These are phyloP conservation scores for Schwanniomyces yamadae DNA, from an alignment of 805 yeast genomes.

Conservation along the genomic window DNA sequence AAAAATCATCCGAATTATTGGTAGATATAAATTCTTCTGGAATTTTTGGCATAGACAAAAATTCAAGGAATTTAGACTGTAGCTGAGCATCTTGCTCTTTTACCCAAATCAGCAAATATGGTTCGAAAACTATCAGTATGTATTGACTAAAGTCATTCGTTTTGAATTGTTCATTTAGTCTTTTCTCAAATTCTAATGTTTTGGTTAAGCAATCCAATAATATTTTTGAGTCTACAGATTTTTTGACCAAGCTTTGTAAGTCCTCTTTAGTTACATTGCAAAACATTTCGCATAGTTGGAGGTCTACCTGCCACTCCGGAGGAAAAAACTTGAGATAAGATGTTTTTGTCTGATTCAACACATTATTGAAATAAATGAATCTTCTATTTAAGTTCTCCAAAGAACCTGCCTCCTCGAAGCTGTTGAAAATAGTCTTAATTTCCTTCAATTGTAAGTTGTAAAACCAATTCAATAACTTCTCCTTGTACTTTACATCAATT, in stretches of 20 bases:
- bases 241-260: conserved; percentile 35
- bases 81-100: conserved; percentile 73
- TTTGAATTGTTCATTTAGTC: conserved; percentile 61
- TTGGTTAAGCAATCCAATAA: conserved; percentile 69
- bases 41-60: conserved; percentile 56
- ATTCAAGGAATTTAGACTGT: conserved; percentile 61
- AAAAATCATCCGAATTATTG: conserved; percentile 23
- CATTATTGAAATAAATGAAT: conserved; percentile 75
- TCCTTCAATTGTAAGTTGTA: conserved; percentile 69
- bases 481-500: conserved; percentile 52
- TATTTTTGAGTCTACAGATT: conserved; percentile 55
- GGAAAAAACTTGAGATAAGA: conserved; percentile 62
- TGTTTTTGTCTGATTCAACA: conserved; percentile 57
- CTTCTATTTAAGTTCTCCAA: conserved; percentile 82
- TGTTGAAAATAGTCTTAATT: conserved; percentile 68
- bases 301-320: conserved; percentile 64
- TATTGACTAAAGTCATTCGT: conserved; percentile 43
- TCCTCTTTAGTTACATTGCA: conserved; percentile 71
- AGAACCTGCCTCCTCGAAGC: conserved; percentile 91
- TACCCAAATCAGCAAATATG: conserved; percentile 83
- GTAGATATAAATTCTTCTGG: conserved; percentile 35
- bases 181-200: conserved; percentile 82
- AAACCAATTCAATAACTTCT: conserved; percentile 71
- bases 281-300: conserved; percentile 59
- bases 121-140: conserved; percentile 73